Percentiles rank a stretch among this genome's conserved stretches.
Evolutionary conservation across 139 green algal genomes (phyloP).

Genomic region (Micractinium conductrix): DNA sequence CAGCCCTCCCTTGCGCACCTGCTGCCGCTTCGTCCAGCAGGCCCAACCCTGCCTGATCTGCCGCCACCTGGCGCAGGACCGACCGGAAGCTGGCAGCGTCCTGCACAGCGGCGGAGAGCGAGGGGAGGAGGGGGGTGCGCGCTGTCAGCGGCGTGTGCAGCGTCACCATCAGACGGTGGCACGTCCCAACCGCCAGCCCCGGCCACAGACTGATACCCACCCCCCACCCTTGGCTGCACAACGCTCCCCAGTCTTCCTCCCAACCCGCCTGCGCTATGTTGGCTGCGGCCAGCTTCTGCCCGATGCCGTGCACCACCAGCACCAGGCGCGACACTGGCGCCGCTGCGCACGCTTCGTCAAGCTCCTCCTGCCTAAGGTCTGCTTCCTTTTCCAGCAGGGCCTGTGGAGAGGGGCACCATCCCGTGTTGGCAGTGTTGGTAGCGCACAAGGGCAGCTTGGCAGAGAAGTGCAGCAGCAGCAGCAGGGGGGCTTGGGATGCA

Average conservation of each 20-base stretch:
- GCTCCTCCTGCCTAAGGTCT: constrained; percentile 47
- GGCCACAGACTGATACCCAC: too few species aligned
- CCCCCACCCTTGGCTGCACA: too few species aligned
- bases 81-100: constrained; percentile 28
- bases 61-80: constrained; percentile 25
- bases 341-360: constrained; percentile 40
- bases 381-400: constrained; percentile 47
- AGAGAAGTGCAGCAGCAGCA: too few species aligned
- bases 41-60: constrained; percentile 6
- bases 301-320: constrained; percentile 83
- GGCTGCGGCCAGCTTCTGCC: constrained; percentile 65
- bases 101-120: not conserved
- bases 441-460: too few species aligned
- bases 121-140: not conserved
- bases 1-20: too few species aligned
- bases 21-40: not conserved
- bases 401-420: not conserved
- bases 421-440: too few species aligned
- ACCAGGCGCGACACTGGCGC: constrained; percentile 55
- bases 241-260: too few species aligned
- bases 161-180: too few species aligned
- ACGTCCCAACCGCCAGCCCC: too few species aligned
- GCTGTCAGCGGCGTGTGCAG: too few species aligned
- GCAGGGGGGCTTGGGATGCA: too few species aligned
- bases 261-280: constrained; percentile 63